Conservation (phyloP, 371 early-diverging fungal species). For the Apophysomyces ossiformis region DNA sequence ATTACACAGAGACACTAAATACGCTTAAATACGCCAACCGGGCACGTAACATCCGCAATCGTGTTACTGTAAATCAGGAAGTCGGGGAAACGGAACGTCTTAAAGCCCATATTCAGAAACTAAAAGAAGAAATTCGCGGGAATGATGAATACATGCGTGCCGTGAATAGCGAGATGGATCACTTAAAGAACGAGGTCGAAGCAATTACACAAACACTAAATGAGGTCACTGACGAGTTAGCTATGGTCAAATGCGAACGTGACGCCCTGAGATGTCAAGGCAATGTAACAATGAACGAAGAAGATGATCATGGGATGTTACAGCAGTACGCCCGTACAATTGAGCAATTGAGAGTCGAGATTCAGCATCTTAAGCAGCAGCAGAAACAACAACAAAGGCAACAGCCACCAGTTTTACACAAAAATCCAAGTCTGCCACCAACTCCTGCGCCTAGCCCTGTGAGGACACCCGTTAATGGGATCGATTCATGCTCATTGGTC, state of each 20-base stretch:
- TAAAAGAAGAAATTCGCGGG: constrained; percentile 44
- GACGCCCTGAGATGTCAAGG: constrained; percentile 27
- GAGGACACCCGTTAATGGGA: not conserved
- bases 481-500: not conserved
- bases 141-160: constrained; percentile 45
- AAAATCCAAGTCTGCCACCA: not conserved
- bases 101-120: constrained; percentile 34
- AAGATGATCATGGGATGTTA: constrained; percentile 17
- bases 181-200: constrained; percentile 33
- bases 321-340: constrained; percentile 20
- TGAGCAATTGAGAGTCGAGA: constrained; percentile 8
- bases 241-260: constrained; percentile 29
- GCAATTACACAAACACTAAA: constrained; percentile 21
- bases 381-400: constrained; percentile 5
- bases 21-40: constrained; percentile 92
- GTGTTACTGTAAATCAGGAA: constrained; percentile 52
- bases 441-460: constrained; percentile 5
- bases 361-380: constrained; percentile 9
- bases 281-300: constrained; percentile 14
- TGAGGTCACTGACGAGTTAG: constrained; percentile 24
- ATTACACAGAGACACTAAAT: constrained; percentile 86
- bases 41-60: constrained; percentile 86
- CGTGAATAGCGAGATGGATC: constrained; percentile 50
- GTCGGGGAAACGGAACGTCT: constrained; percentile 24
- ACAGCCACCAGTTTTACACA: not conserved